A percentile compares a stretch with the other conserved stretches of the same genome.
These are phyloP conservation scores for Pythium dissotocum DNA, from an alignment of 352 stramenopile species.

Conservation along the genomic window DNA sequence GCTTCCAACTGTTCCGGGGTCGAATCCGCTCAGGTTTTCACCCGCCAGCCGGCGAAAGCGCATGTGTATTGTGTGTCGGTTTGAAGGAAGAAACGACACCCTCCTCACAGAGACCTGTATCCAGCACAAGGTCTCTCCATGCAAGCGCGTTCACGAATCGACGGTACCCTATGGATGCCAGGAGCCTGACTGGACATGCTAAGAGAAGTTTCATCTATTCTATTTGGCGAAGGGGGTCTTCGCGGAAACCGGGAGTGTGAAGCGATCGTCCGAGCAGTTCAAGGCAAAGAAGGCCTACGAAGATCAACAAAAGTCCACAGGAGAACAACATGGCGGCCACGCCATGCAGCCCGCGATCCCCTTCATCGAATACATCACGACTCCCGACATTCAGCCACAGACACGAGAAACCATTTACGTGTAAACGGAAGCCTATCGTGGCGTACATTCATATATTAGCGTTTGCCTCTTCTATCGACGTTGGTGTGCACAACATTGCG, in stretches of 20 bases:
- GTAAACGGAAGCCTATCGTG: no score
- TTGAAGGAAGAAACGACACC: background rate
- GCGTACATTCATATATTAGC: background rate
- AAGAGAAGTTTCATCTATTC: background rate
- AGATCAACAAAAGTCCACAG: background rate
- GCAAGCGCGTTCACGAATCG: background rate
- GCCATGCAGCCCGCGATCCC: background rate
- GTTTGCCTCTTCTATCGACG: background rate
- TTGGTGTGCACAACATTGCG: no score
- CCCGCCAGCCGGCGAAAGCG: background rate
- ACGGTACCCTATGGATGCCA: background rate
- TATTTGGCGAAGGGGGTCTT: background rate
- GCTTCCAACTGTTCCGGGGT: background rate
- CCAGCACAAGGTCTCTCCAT: background rate
- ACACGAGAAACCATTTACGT: no score
- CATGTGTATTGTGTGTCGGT: no score
- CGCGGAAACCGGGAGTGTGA: background rate
- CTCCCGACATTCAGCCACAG: background rate
- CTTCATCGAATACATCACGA: background rate
- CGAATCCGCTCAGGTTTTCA: background rate
- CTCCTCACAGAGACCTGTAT: background rate
- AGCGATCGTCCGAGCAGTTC: background rate
- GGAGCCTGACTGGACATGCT: background rate
- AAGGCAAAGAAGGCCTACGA: background rate
- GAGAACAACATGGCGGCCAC: background rate